Evolutionary conservation across 2,329 filamentous ascomycete species (phyloP), one percentile per base, ranked within the genome.

Genomic region (Hypomyces perniciosus): DNA sequence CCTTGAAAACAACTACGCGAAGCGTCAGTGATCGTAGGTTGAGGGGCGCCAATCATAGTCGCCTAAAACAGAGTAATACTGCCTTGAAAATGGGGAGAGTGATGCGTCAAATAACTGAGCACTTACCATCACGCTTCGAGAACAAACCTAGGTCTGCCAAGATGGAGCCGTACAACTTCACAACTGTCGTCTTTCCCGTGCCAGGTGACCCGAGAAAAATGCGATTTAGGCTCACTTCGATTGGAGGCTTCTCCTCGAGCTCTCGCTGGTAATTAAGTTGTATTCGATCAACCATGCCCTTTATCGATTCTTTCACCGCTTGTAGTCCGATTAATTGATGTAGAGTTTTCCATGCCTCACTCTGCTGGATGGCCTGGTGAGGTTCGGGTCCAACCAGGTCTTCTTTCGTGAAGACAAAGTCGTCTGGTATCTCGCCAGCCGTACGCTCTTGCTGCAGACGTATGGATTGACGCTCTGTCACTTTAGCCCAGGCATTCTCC

Each of bases 111-210:
- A 20, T 20, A 20, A 20, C 20, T 20, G 20, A 20, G 20, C 20
- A 20, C 20, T 20, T 20, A 20, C 20, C 20, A 20, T 20, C 20
- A 77, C 0, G 73, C 74, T 0, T 71, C 71, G 0, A 78, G 0
- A 91, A 67, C 33, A 90, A 78, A 0, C 85, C 85, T 74, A 90
- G 79, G 57, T 90, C 82, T 59, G 87, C 90, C 60, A 80, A 90
- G 0, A 91, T 72, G 55, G 88, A 78, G 3, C 86, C 86, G 75
- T 90, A 87, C 54, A 84, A 85, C 13, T 76, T 71, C 0, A 88
- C 88, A 0, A 73, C 88, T 0, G 82, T 83, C 0, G 86, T 89
- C 60, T 90, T 90, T 0, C 86, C 87, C 0, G 86, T 90, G 0
- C 82, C 84, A 10, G 83, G 82, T 0, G 69, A 68, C 0, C 85